Base-by-base conservation (phyloP, 257 asterid species). In the Petrea volubilis region DNA sequence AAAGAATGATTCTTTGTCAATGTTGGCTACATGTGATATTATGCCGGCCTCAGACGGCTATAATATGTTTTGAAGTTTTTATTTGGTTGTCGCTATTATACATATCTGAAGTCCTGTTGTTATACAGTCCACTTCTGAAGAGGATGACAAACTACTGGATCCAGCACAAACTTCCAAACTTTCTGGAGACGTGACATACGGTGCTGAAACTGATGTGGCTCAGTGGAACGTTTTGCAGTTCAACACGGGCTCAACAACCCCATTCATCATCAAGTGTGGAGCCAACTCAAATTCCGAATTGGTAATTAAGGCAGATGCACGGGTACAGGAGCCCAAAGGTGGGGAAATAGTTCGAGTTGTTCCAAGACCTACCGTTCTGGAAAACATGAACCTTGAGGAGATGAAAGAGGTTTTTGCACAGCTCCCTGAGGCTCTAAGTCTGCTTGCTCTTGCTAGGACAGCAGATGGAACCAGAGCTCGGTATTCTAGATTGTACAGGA, bases 401-500 rank as follows among this genome's bases (percentile, higher is more conserved):
- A 87, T 92, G 72, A 95, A 84, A 81, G 91, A 72, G 21, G 67
- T 88, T 28, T 95, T 95, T 64, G 58, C 87, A 1, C 87, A 85
- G 79, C 96, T 95, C 17, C 98, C 98, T 0, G 96, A 92, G 82
- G 86, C 99, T 72, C 79, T 95, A 36, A 90, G 97, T 76, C 62
- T 90, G 73, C 99, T 95, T 34, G 91, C 98, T 36, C 88, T 92
- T 49, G 98, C 99, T 34, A 77, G 96, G 79, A 95, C 99, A 7
- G 98, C 91, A 6, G 97, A 95, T 21, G 98, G 98, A 56, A 95
- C 99, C 49, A 83, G 97, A n/a, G 99, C 99, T 66, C 81, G 99
- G n/a, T 95, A 88, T 80, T 92, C 97, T 6, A 85, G 99, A 81
- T 70, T 95, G 82, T 95, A 88, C 82, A 82, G 98, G 79, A 95